Evolutionary conservation across 2,329 filamentous ascomycete species (phyloP).

Genomic region (Chaetomium globosum): DNA sequence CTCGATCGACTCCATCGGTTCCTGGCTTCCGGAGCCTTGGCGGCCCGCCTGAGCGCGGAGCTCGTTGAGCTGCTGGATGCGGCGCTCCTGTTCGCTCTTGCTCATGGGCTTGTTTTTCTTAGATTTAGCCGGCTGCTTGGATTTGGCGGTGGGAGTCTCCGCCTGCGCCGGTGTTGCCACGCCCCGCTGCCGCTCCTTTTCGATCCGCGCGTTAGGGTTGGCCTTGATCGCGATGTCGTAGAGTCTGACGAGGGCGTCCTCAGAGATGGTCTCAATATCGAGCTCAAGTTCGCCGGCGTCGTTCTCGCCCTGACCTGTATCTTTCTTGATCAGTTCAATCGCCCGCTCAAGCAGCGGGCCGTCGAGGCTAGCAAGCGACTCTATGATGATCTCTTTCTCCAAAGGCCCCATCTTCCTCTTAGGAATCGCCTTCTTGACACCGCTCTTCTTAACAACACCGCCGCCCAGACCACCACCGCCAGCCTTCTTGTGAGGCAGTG

Average conservation of each 20-base stretch:
- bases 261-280: constrained; percentile 60
- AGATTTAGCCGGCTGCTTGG: constrained; percentile 50
- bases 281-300: constrained; percentile 62
- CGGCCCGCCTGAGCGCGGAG: constrained; percentile 57
- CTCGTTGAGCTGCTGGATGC: constrained; percentile 64
- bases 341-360: constrained; percentile 76
- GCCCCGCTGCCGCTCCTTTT: constrained; percentile 42
- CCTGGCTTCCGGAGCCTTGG: constrained; percentile 52
- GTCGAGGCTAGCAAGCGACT: constrained; percentile 79
- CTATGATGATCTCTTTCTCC: constrained; percentile 90
- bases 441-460: constrained; percentile 44
- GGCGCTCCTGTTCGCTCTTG: constrained; percentile 69
- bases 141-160: constrained; percentile 35
- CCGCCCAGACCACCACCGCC: constrained; percentile 31
- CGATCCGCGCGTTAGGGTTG: constrained; percentile 44
- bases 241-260: constrained; percentile 58
- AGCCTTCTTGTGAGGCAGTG: constrained; percentile 33
- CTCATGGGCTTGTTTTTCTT: constrained; percentile 80
- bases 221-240: constrained; percentile 49
- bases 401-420: constrained; percentile 69
- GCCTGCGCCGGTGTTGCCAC: constrained; percentile 33
- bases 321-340: constrained; percentile 86
- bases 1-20: constrained; percentile 47
- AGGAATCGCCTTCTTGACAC: constrained; percentile 49
- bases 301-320: constrained; percentile 70